phyloP scores from a whole-genome alignment of 305 asterid species.

The Solanum aculeatissimum region DNA sequence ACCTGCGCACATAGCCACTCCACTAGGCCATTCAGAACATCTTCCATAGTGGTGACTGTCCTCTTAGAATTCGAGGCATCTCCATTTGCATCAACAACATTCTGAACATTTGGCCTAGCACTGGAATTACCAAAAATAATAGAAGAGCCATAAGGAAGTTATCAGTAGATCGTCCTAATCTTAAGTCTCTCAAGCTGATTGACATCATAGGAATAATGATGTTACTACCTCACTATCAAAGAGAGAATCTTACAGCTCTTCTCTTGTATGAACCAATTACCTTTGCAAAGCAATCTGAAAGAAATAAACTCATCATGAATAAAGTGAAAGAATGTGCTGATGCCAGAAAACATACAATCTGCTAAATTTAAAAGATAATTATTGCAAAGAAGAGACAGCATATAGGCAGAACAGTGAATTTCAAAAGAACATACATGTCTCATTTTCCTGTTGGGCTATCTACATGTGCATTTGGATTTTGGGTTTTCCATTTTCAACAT shows the following conservation, averaged over 20 bases:
- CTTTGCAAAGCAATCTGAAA: slow-evolving; percentile 80
- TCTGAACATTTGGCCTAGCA: slow-evolving; percentile 63
- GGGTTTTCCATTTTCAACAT: not conserved
- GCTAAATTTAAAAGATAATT: not conserved
- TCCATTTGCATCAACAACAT: slow-evolving; percentile 32
- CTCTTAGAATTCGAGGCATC: slow-evolving; percentile 43
- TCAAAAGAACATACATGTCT: not conserved
- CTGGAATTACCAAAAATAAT: slow-evolving; percentile 29
- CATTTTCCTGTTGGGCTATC: not conserved
- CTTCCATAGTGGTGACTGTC: slow-evolving; percentile 43
- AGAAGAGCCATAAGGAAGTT: not conserved
- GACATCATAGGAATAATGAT: not conserved
- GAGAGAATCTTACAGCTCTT: slow-evolving; percentile 93
- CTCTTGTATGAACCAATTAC: slow-evolving; percentile 94
- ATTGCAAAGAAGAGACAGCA: not conserved
- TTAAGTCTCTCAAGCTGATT: not conserved
- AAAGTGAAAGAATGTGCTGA: not conserved
- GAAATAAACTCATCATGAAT: not conserved
- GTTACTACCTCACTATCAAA: slow-evolving; percentile 60
- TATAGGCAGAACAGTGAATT: not conserved
- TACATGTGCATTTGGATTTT: not conserved
- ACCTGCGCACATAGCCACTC: slow-evolving; percentile 96
- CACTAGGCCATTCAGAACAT: slow-evolving; percentile 76
- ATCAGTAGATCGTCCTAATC: not conserved
- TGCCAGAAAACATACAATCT: not conserved